Base-by-base conservation (phyloP, 306 rosid species). In the Lathyrus aphaca region DNA sequence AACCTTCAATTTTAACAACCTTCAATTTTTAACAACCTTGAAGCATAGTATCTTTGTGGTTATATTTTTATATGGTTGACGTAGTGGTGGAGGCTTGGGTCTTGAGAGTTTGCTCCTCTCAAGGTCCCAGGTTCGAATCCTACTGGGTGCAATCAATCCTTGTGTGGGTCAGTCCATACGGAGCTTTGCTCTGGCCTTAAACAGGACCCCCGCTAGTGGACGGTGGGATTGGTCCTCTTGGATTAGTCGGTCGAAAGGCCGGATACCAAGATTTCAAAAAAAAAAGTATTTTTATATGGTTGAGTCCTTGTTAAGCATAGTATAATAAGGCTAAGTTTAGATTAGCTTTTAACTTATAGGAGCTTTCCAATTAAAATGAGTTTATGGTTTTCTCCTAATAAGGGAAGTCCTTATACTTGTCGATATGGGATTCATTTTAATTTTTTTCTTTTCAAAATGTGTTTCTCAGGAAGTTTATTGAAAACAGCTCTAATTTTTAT, bases 261-360 rank as follows among this genome's bases (percentile, higher is more conserved):
- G n/a, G n/a, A n/a, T n/a, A n/a, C n/a, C n/a, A n/a, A n/a, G n/a
- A n/a, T n/a, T n/a, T n/a, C n/a, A n/a, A n/a, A n/a, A n/a, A n/a
- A n/a, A n/a, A n/a, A n/a, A n/a, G n/a, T 27, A 38, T 15, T 71
- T 76, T n/a, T 13, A 11, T 42, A 40, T 69, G 45, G 13, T 53
- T 44, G 19, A 16, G 64, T 17, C 2, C 16, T 39, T 74, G 46
- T 15, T 23, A 55, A 44, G 56, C 39, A 25, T 63, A n/a, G 7
- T 9, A 15, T 60, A 6, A 53, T 43, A 59, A 39, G 37, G 38
- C 4, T 6, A 3, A 43, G 1, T 43, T 43, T 42, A 54, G 12
- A 1, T 13, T 21, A 64, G 38, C 14, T 43, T 42, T 23, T 43
- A 21, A 43, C 54, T 43, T 63, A 39, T 40, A 63, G 35, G 18